Conservation (phyloP, 192 early-diverging fungal genomes). For the Umbelopsis vinacea region DNA sequence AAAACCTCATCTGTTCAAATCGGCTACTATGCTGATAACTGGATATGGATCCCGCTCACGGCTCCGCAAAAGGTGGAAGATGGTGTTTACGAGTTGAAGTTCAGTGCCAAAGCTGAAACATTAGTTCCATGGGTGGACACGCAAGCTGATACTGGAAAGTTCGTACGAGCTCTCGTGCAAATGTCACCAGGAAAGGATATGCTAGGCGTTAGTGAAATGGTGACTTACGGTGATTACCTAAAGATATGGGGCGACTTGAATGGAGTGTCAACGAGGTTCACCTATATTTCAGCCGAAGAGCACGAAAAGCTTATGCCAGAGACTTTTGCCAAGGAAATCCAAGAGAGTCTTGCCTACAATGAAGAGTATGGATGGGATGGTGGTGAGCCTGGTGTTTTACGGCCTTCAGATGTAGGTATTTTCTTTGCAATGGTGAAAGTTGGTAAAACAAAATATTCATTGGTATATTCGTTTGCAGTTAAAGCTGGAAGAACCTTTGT, state of each 20-base stretch:
- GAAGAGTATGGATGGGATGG: slow-evolving; percentile 11
- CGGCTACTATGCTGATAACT: neutral
- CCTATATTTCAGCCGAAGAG: neutral
- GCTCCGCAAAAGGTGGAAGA: neutral
- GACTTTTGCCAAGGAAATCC: neutral
- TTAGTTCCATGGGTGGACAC: neutral
- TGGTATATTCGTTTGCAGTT: neutral
- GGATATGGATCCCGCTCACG: neutral
- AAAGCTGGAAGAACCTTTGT: neutral
- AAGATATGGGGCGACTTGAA: neutral
- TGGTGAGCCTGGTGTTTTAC: neutral
- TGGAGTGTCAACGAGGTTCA: neutral
- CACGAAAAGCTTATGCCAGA: neutral
- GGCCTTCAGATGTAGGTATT: neutral
- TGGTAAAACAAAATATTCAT: neutral
- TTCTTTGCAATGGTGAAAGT: neutral
- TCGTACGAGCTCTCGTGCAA: neutral
- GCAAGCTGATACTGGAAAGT: neutral
- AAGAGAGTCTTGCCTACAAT: neutral
- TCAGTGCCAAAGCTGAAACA: neutral
- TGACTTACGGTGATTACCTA: neutral
- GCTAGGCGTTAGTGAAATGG: neutral
- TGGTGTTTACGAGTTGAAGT: neutral
- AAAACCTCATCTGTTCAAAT: neutral
- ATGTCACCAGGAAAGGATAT: neutral